Base-by-base conservation (phyloP, 169 alveolate genomes). In the Cryptosporidium tyzzeri region DNA sequence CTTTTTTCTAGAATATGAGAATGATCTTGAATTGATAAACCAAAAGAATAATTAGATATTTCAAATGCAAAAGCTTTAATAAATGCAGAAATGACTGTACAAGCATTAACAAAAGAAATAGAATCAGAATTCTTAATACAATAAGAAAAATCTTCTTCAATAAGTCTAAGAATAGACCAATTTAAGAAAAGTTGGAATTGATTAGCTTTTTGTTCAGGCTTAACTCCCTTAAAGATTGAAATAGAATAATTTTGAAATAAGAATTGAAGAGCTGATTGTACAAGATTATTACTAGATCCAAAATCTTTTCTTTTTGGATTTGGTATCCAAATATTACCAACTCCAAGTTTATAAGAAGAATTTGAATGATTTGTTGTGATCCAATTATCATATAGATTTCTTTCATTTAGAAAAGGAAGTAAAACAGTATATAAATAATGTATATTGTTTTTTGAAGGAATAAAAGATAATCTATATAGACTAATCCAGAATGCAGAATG, bases 401-500 rank as follows among this genome's bases (percentile, higher is more conserved):
- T 93, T 37, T 92, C 84, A 73, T 94, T 94, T 45, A 94, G 87
- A 87, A 92, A 94, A 9, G 96, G 97, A 29, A 94, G 80, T 69
- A 94, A 93, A 53, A 94, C 94, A n/a, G 93, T 93, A 58, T 94
- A 94, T 51, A 94, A 93, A 68, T 92, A 91, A 51, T 93, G 96
- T 50, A 92, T 93, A 85, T 94, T 94, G 53, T 91, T 93, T 12
- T 84, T 48, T 73, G 93, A 94, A 21, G 97, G 94, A 31, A 86
- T 92, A 61, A 92, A 92, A 92, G 93, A 86, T 33, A 94, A 75
- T 31, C 97, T 85, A 87, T 92, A 94, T 53, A 94, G 70, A 68
- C 95, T 86, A 71, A 94, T 92, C 97, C 97, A 94, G 84, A 94
- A 94, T 26, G 96, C 75, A 18, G 95, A 91, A 85, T 94, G 96